Evolutionary conservation across 176 grass and related monocot species (phyloP), one percentile per base, ranked within the genome.

Genomic region (Avena eriantha): DNA sequence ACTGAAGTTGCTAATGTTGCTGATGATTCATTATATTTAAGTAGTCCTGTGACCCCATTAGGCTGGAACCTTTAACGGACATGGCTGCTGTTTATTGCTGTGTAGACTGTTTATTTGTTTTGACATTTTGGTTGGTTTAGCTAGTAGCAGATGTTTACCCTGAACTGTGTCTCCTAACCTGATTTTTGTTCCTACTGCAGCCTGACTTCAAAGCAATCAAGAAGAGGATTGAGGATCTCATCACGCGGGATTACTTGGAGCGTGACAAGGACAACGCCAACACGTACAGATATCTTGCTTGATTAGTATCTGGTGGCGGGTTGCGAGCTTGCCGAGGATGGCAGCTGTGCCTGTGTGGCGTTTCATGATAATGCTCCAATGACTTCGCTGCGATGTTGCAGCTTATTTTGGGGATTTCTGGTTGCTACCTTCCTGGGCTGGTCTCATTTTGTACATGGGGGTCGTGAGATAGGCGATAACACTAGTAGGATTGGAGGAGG

Each of bases 151-250:
- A 36, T 50, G 54, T 36, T 83, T 33, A 75, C 12, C 7, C 4
- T 71, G 14, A 73, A 26, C 0, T 49, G 3, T 0, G 21, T 86
- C 31, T 16, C 4, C 49, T 82, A 71, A 74, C 75, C 47, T 45
- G 8, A 15, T 2, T n/a, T 17, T 24, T 76, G 5, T 77, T 45
- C 45, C 15, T 68, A 2, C 45, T 61, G 15, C 91, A 95, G 94
- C 94, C 94, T 17, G 94, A 95, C 78, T 89, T 95, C 21, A 95
- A 91, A 85, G 89, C 89, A 26, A 95, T 95, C 41, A 95, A 95
- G 84, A 93, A 95, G 64, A 41, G 91, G 57, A 93, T 95, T 10
- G 91, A 93, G 80, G 91, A 95, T 89, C 84, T 95, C 45, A 95
- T 93, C 66, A 87, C 91, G 5, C 89, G 91, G 80, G 94, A 95